Conservation (phyloP, 768 basidiomycete genomes). For the Boletus reticulatus region DNA sequence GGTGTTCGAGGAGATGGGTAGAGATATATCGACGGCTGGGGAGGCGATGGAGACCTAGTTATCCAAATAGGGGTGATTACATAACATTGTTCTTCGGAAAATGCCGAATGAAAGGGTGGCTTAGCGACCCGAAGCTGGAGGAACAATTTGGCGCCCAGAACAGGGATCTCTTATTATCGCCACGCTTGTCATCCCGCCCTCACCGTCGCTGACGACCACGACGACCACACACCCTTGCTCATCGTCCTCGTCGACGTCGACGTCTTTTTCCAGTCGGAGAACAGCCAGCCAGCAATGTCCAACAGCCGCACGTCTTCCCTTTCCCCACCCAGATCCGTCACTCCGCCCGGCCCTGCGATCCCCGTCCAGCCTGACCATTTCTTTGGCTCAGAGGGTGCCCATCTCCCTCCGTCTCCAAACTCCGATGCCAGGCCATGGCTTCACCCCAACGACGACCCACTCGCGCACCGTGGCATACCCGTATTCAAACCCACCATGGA, state of each 20-base stretch:
- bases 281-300: constrained; percentile 17
- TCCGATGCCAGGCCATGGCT: constrained; percentile 66
- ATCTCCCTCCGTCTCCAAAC: constrained; percentile 56
- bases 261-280: constrained; percentile 8
- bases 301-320: constrained; percentile 31
- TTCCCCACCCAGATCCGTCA: constrained; percentile 48
- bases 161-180: constrained; percentile 1
- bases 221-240: neutral
- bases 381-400: constrained; percentile 53
- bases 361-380: constrained; percentile 81
- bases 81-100: constrained; percentile 4
- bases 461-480: constrained; percentile 87
- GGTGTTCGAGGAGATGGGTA: constrained; percentile 71
- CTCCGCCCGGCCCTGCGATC: constrained; percentile 39
- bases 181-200: neutral
- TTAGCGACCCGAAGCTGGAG: constrained; percentile 1
- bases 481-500: constrained; percentile 94
- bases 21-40: too few relatives aligned
- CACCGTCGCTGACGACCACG: constrained; percentile 7
- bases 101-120: constrained; percentile 5
- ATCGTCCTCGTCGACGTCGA: neutral
- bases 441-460: constrained; percentile 75
- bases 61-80: neutral
- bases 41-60: too few relatives aligned
- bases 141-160: constrained; percentile 4